phyloP scores from a whole-genome alignment of 1,284 basidiomycete genomes.

The Puccinia coronata region DNA sequence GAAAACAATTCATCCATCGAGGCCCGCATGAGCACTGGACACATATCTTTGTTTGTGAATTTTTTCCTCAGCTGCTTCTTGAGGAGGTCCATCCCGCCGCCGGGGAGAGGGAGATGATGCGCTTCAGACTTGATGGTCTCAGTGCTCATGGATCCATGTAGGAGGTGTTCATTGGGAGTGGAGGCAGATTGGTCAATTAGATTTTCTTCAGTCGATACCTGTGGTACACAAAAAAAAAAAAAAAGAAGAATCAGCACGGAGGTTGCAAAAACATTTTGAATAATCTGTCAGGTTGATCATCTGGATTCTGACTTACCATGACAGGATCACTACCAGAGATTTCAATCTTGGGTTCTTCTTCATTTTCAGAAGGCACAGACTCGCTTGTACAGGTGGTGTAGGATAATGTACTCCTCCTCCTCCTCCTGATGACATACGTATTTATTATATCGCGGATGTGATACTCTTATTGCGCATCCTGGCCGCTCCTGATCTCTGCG shows the following conservation, averaged over 20 bases:
- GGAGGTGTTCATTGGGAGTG: constrained; percentile 7
- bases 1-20: constrained; percentile 33
- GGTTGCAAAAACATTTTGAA: too few species aligned
- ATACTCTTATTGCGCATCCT: too few species aligned
- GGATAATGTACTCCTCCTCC: too few species aligned
- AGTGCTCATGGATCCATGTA: constrained; percentile 45
- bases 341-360: neutral
- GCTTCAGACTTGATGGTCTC: constrained; percentile 50
- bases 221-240: neutral
- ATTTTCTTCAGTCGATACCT: constrained; percentile 18
- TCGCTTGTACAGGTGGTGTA: constrained; percentile 14
- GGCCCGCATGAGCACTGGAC: constrained; percentile 33
- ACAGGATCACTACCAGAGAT: constrained; percentile 2
- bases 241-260: too few species aligned
- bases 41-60: constrained; percentile 36
- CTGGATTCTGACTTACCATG: constrained; percentile 31
- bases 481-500: too few species aligned
- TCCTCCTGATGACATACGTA: too few species aligned
- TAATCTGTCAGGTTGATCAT: neutral
- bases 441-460: too few species aligned
- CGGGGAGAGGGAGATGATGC: too few species aligned
- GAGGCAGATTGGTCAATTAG: constrained; percentile 3
- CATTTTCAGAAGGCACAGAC: constrained; percentile 20
- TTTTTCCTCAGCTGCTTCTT: constrained; percentile 42
- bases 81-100: constrained; percentile 30